Conservation (phyloP, 2,329 filamentous ascomycete genomes). For the Ophiostoma ips region DNA sequence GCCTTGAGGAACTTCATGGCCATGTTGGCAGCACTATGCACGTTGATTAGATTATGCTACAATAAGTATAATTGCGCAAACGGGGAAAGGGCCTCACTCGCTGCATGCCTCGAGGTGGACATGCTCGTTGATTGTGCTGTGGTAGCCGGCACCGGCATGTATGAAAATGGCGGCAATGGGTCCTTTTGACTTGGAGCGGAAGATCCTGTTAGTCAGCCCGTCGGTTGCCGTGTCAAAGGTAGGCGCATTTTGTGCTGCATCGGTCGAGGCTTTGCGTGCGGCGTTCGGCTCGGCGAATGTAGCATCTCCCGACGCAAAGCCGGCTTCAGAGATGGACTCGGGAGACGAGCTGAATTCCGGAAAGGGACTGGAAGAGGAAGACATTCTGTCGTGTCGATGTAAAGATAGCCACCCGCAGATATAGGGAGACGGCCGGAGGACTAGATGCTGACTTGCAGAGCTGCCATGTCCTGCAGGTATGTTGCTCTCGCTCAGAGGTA, state of each 20-base stretch:
- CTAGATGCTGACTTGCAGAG: not conserved
- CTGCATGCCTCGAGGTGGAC: slow-evolving; percentile 77
- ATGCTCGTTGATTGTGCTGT: slow-evolving; percentile 73
- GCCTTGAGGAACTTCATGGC: slow-evolving; percentile 69
- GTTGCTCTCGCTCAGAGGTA: no score
- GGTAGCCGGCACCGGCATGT: slow-evolving; percentile 89
- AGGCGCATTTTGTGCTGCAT: not conserved
- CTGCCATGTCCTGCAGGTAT: not conserved
- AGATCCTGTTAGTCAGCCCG: slow-evolving; percentile 17
- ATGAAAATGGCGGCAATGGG: slow-evolving; percentile 62
- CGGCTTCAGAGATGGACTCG: not conserved
- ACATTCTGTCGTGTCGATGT: not conserved
- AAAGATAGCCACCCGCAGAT: not conserved
- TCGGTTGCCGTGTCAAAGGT: slow-evolving; percentile 6
- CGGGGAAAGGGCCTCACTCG: slow-evolving; percentile 46
- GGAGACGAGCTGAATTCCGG: slow-evolving; percentile 11
- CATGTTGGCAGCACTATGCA: slow-evolving; percentile 58
- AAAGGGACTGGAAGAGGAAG: slow-evolving; percentile 7
- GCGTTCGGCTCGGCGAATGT: not conserved
- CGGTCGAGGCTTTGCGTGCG: not conserved
- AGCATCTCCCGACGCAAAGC: not conserved
- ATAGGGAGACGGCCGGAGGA: not conserved
- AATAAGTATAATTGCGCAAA: no score
- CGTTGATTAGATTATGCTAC: not conserved
- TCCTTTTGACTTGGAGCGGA: slow-evolving; percentile 11